Conservation (phyloP, 2,329 filamentous ascomycete genomes). For the Exophiala mesophila region DNA sequence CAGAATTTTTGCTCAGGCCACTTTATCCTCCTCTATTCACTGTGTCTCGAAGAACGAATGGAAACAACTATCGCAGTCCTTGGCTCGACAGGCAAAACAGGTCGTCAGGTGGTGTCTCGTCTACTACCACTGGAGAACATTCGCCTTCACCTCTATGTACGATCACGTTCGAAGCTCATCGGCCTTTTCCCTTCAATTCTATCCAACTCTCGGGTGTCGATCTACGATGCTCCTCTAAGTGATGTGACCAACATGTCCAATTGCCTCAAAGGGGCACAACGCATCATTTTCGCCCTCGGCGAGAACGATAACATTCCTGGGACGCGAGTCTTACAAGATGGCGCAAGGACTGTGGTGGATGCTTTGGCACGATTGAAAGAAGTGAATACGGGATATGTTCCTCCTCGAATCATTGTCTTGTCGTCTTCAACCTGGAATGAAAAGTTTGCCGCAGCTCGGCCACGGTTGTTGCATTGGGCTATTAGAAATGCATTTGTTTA, state of each 20-base stretch:
- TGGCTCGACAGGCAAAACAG: conserved; percentile 11
- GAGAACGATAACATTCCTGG: conserved; percentile 7
- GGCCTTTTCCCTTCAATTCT: conserved; percentile 7
- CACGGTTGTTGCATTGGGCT: conserved; percentile 8
- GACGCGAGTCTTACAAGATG: conserved; percentile 2
- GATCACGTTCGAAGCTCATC: conserved; percentile 8
- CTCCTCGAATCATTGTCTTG: conserved; percentile 6
- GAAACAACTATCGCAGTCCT: conserved; percentile 10
- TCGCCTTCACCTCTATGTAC: conserved; percentile 5
- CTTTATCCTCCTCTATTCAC: no score
- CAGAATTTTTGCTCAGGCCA: no score
- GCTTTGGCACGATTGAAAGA: conserved; percentile 1
- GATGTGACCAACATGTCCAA: conserved; percentile 6
- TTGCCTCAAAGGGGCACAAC: conserved; percentile 5
- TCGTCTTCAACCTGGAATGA: conserved; percentile 11
- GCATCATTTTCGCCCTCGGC: conserved; percentile 10
- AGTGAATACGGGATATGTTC: background rate
- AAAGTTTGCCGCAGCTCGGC: conserved; percentile 3
- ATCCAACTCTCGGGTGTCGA: conserved; percentile 3
- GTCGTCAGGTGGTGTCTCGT: conserved; percentile 4
- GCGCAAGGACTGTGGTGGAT: conserved; percentile 5
- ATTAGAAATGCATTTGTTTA: conserved; percentile 11
- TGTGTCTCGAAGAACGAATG: no score
- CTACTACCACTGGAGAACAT: conserved; percentile 4
- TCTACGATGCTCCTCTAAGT: conserved; percentile 4